Base-by-base conservation (phyloP, 148 eudicot species). In the Rhododendron ferrugineum region DNA sequence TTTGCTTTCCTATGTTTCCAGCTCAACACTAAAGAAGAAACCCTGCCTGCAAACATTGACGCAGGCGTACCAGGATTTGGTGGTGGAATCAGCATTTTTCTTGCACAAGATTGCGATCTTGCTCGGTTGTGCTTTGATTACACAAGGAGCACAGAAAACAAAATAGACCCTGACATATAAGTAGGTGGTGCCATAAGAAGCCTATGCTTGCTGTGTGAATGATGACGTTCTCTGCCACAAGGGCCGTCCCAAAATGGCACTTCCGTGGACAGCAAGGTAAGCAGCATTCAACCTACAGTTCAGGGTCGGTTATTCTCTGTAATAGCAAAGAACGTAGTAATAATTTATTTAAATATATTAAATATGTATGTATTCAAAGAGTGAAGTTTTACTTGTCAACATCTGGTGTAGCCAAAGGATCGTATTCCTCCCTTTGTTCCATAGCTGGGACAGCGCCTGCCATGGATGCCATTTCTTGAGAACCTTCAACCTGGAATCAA, bases 361-460 rank as follows among this genome's bases (percentile, higher is more conserved):
- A n/a, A 28, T 28, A 44, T 11, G 56, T 37, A 28, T 3, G 14
- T 15, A 10, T 32, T 26, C 75, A 70, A 74, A 26, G 37, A n/a
- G 40, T 28, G 22, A 50, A 84, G 26, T 34, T 72, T 85, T 91
- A 97, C 99, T 93, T 91, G 90, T 97, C 98, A 85, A 97, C 96
- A 88, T 95, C 98, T 32, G 98, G 98, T 82, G 96, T 91, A 79
- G 98, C 99, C 86, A 95, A 86, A 40, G 98, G 99, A 92, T 97
- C 99, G 84, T 89, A 92, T 85, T 97, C 99, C 85, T 92, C 95
- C 80, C 90, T 94, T 28, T 92, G 97, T 85, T 96, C 99, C 90
- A 89, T 88, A 76, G 88, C 90, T 23, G 92, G 92, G 44, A 87
- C 87, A 75, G 86, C 85, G 46, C 90, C 88, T 78, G 91, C 85